Base-by-base conservation (phyloP, 495 filamentous ascomycete species). In the Jackrogersella multiformis region DNA sequence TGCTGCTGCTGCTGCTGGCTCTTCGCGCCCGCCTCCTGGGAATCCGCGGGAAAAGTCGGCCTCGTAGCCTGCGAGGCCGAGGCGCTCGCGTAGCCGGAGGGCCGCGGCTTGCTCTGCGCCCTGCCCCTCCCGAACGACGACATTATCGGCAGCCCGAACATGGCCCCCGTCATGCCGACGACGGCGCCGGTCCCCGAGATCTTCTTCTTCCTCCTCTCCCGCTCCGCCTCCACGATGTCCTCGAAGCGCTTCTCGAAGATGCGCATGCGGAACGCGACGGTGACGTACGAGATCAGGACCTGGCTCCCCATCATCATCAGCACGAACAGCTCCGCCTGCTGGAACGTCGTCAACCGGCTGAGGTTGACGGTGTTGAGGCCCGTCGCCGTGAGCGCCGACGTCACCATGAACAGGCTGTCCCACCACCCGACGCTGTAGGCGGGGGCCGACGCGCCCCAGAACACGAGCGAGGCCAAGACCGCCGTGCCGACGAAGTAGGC, bases 361-460 rank as follows among this genome's bases (percentile, higher is more conserved):
- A 85, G 34, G 73, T 82, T 69, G 78, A 86, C 81, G 24, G 84
- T 89, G 56, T 89, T 90, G 61, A 91, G 76, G 1, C 88, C 88
- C 16, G 91, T 87, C 13, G 84, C 79, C n/a, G 90, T 92, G 81
- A 92, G 90, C 6, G 90, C 89, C 63, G 86, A 89, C 42, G 90
- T 83, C 38, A 84, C 83, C 64, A 93, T 75, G 70, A 92, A 94
- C 16, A 93, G 77, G 5, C 86, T 81, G 64, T 93, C 89, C 9
- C 83, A 83, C 76, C 88, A 93, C 39, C 79, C 78, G 52, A 93
- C 79, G 61, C 81, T 88, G 34, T 80, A 80, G 69, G 56, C 76
- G 66, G 26, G 87, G 85, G 28, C 59, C 12, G 88, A 87, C 9
- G 82, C 79, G 35, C 84, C 80, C 82, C 86, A 92, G 75, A 93